phyloP scores from a whole-genome alignment of 2,329 filamentous ascomycete species.

The Nakataea oryzae region DNA sequence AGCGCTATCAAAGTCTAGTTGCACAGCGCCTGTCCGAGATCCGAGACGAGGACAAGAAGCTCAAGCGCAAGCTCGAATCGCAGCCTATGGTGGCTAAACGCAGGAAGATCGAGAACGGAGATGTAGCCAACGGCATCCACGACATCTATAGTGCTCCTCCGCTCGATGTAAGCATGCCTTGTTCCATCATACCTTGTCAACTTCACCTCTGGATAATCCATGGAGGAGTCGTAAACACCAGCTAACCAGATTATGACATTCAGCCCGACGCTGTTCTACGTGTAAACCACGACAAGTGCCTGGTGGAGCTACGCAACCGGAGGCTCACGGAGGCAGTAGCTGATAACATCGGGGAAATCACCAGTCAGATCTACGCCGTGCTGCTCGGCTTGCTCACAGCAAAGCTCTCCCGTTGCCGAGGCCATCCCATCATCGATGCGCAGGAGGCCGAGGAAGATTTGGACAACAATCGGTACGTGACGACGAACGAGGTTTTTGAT shows the following conservation, averaged over 20 bases:
- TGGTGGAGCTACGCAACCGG: constrained; percentile 72
- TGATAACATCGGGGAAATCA: constrained; percentile 60
- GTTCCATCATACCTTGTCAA: background rate
- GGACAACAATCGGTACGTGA: constrained; percentile 26
- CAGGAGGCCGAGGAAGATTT: constrained; percentile 23
- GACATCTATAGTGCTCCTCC: constrained; percentile 28
- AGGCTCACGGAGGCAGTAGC: constrained; percentile 64
- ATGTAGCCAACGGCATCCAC: constrained; percentile 23
- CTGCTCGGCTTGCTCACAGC: constrained; percentile 62
- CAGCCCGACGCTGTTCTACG: constrained; percentile 65
- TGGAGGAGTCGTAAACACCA: background rate
- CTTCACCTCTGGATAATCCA: too few species aligned
- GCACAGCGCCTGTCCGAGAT: constrained; percentile 41
- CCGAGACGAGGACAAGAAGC: constrained; percentile 36
- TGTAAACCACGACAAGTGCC: constrained; percentile 76
- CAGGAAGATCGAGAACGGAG: constrained; percentile 42
- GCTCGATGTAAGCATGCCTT: constrained; percentile 37
- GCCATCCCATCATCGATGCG: constrained; percentile 39
- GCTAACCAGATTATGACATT: constrained; percentile 13
- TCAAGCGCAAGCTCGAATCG: constrained; percentile 41
- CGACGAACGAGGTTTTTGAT: constrained; percentile 45
- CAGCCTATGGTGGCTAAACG: constrained; percentile 34
- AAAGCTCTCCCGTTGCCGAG: constrained; percentile 56
- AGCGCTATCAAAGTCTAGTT: constrained; percentile 48
- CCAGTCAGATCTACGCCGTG: constrained; percentile 67